Evolutionary conservation across 768 basidiomycete genomes (phyloP), one percentile per base, ranked within the genome.

Genomic region (Tephrocybe rancida): DNA sequence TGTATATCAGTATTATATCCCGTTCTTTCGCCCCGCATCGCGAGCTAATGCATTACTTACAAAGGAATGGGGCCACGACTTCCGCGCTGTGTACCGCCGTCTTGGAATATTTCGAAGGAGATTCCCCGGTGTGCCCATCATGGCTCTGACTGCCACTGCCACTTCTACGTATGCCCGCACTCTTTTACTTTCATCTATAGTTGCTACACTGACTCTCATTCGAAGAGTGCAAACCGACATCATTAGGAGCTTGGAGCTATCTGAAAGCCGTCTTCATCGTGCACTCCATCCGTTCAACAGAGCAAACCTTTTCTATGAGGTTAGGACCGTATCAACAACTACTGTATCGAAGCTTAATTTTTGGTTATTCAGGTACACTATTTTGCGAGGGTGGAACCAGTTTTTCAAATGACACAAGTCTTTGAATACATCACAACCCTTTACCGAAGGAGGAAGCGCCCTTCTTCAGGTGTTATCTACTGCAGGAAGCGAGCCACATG

Each of bases 1-100:
- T 91, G 91, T 59, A 90, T 92, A 58, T 91, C 90, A 18, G 89
- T 88, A 57, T 60, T 77, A 41, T n/a, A 1, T 41, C 26, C 41
- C 14, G 32, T 19, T 34, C n/a, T n/a, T n/a, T n/a, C n/a, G 18
- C 34, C 43, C 46, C 24, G 30, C 13, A 32, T 16, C 8, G 46
- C n/a, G 39, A 14, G 30, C 13, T 32, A 13, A 32, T 32, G 7
- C 30, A 32, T 13, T 6, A 32, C 30, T 37, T 37, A 7, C 3
- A 13, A 57, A 90, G 87, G 90, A 92, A 75, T 92, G 90, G 91
- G 90, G 89, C 0, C 89, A 91, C 44, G 85, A 90, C 60, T 92
- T 92, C 64, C 83, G 92, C 22, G 75, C 67, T 27, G 86, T 90
- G 38, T 94, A 92, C 62, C 74, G 90, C 39, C 78, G 74, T 22